These are phyloP conservation scores for Trametes cinnabarina DNA, from an alignment of 768 basidiomycete species.

Conservation along the genomic window DNA sequence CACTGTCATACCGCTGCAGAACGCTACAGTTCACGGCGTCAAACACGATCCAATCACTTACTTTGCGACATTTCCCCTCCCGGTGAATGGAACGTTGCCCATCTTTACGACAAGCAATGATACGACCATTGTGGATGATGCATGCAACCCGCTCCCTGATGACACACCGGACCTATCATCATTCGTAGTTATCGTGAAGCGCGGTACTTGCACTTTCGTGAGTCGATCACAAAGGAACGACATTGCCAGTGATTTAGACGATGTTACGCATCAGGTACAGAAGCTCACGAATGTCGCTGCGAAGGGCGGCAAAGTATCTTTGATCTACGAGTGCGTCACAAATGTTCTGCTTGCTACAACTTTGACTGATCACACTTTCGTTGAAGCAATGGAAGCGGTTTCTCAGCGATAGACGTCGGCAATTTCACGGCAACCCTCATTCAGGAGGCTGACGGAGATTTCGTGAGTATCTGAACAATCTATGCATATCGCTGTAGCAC, in stretches of 20 bases:
- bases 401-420: slow-evolving; percentile 42
- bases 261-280: slow-evolving; percentile 34
- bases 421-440: slow-evolving; percentile 51
- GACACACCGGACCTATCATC: slow-evolving; percentile 51
- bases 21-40: slow-evolving; percentile 50
- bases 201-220: slow-evolving; percentile 59
- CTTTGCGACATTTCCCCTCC: slow-evolving; percentile 48
- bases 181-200: slow-evolving; percentile 54
- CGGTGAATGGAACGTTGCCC: slow-evolving; percentile 44
- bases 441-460: slow-evolving; percentile 53
- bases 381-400: slow-evolving; percentile 48
- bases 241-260: neutral
- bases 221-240: slow-evolving; percentile 9
- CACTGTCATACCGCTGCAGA: slow-evolving; percentile 56
- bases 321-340: slow-evolving; percentile 54
- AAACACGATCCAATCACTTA: slow-evolving; percentile 52
- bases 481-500: neutral
- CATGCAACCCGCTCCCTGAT: slow-evolving; percentile 55
- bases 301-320: slow-evolving; percentile 46
- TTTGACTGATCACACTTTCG: neutral
- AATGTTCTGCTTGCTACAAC: neutral
- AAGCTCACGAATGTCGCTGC: slow-evolving; percentile 55
- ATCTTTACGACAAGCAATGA: slow-evolving; percentile 61
- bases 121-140: slow-evolving; percentile 52
- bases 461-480: slow-evolving; percentile 38